Evolutionary conservation across 169 alveolate genomes (phyloP).

Genomic region (Fabrea salina): DNA sequence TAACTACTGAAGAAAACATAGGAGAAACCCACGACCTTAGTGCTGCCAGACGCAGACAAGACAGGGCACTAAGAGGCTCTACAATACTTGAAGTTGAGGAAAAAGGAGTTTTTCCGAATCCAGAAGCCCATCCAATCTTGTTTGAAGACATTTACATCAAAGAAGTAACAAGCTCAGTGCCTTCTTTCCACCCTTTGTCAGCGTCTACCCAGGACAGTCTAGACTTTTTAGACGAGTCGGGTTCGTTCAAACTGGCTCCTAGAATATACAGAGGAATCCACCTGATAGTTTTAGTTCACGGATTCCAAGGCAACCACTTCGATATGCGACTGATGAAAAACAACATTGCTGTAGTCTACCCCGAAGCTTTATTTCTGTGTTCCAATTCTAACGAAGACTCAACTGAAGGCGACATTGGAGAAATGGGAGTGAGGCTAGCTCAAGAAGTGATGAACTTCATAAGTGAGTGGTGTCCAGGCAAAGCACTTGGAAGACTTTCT

Average conservation of each 20-base stretch:
- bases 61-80: background rate
- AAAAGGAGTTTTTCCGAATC: background rate
- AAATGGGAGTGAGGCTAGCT: conserved; percentile 86
- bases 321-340: conserved; percentile 89
- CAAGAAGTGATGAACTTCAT: conserved; percentile 76
- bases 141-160: conserved; percentile 27
- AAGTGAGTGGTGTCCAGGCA: conserved; percentile 75
- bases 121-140: conserved; percentile 30
- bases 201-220: conserved; percentile 70
- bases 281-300: conserved; percentile 92
- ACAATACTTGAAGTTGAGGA: conserved; percentile 57
- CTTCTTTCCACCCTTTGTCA: conserved; percentile 30
- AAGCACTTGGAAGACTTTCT: conserved; percentile 75
- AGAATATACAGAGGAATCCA: conserved; percentile 62
- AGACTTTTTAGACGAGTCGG: conserved; percentile 35
- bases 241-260: background rate
- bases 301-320: conserved; percentile 89
- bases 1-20: conserved; percentile 53
- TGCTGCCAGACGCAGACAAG: conserved; percentile 20
- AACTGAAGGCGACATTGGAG: conserved; percentile 85
- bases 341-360: conserved; percentile 80
- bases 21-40: conserved; percentile 53
- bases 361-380: conserved; percentile 82
- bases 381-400: conserved; percentile 86
- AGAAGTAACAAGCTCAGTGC: background rate